Percentiles rank a stretch among this genome's conserved stretches.
phyloP scores from a whole-genome alignment of 306 rosid genomes.

The Vigna radiata region DNA sequence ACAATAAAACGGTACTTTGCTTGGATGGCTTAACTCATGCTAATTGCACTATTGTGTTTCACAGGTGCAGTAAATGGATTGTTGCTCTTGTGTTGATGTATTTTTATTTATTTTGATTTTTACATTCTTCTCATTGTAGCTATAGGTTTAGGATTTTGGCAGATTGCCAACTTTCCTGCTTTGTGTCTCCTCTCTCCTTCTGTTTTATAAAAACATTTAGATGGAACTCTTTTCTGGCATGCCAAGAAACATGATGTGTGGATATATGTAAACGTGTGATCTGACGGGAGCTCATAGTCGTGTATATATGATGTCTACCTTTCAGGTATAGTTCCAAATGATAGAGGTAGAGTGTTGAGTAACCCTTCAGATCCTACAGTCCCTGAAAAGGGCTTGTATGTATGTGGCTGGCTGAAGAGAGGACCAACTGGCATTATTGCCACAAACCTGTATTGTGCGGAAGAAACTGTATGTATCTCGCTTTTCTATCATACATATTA shows the following conservation, averaged over 20 bases:
- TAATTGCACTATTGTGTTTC: conserved; percentile 19
- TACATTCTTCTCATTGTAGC: conserved; percentile 12
- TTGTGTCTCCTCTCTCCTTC: neutral
- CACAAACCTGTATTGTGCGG: conserved; percentile 87
- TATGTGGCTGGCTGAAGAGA: conserved; percentile 97
- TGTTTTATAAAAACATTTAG: neutral
- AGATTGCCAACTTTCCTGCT: conserved; percentile 25
- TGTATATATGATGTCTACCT: conserved; percentile 35
- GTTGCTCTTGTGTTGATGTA: neutral
- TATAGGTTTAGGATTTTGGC: conserved; percentile 8
- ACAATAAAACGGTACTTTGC: conserved; percentile 1
- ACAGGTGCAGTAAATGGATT: conserved; percentile 3
- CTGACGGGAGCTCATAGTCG: conserved; percentile 21
- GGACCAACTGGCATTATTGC: conserved; percentile 98
- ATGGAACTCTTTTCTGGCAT: neutral
- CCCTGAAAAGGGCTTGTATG: conserved; percentile 82
- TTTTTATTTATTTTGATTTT: conserved; percentile 25
- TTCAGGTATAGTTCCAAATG: conserved; percentile 87
- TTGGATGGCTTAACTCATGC: conserved; percentile 30
- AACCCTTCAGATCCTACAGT: conserved; percentile 51
- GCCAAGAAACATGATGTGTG: conserved; percentile 11
- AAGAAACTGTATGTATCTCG: conserved; percentile 77
- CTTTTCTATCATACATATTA: conserved; percentile 31
- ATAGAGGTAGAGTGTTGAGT: conserved; percentile 73
- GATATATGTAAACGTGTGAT: conserved; percentile 9